A percentile compares a stretch with the other conserved stretches of the same genome.
Conservation (phyloP, 2,329 filamentous ascomycete genomes). For the Sphaceloma murrayae region DNA sequence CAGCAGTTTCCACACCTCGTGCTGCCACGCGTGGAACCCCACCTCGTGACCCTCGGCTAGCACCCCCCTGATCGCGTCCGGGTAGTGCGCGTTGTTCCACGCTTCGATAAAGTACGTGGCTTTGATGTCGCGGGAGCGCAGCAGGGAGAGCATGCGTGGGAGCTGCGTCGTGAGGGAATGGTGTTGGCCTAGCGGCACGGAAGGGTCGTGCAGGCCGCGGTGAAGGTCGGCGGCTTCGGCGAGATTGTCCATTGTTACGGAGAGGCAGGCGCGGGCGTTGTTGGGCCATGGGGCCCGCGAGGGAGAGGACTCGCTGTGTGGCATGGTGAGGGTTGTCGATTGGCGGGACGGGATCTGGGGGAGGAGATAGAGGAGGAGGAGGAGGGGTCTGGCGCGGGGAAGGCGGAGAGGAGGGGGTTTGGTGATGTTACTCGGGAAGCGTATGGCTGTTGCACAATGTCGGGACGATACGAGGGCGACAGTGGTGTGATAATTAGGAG, state of each 20-base stretch:
- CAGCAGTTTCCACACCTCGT: constrained; percentile 29
- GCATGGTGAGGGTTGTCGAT: neutral
- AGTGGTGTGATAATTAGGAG: no score
- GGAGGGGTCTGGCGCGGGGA: no score
- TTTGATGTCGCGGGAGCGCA: constrained; percentile 24
- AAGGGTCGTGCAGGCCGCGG: constrained; percentile 24
- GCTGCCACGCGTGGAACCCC: constrained; percentile 29
- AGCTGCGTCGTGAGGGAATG: constrained; percentile 25
- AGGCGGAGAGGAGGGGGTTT: no score
- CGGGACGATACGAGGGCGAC: no score
- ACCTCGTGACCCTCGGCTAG: constrained; percentile 25
- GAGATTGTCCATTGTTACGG: constrained; percentile 29
- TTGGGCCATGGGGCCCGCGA: constrained; percentile 23
- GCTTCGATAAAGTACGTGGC: constrained; percentile 29
- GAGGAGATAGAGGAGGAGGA: neutral
- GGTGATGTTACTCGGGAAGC: no score
- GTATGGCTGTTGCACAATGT: no score
- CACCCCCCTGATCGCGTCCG: constrained; percentile 22
- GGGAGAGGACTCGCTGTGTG: constrained; percentile 7
- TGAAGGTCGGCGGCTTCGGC: constrained; percentile 30
- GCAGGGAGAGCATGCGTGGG: constrained; percentile 24
- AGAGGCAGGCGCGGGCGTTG: constrained; percentile 24
- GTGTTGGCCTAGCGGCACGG: constrained; percentile 25
- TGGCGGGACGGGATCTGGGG: neutral
- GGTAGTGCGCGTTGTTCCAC: constrained; percentile 27